phyloP scores from a whole-genome alignment of 2,329 filamentous ascomycete species.

The Aspergillus ustus region DNA sequence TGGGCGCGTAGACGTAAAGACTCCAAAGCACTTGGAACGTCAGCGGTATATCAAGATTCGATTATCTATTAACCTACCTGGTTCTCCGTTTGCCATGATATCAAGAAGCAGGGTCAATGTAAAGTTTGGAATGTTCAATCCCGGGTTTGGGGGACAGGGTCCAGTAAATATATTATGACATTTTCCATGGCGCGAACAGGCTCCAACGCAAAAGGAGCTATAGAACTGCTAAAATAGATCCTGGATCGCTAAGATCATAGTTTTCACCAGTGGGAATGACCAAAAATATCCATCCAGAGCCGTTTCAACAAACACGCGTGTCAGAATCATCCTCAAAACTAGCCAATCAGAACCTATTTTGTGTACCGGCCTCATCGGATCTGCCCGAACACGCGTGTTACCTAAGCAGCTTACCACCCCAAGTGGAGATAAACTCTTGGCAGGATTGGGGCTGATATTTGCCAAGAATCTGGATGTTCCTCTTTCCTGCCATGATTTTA shows the following conservation, averaged over 20 bases:
- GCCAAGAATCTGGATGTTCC: too few species aligned
- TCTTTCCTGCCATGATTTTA: too few species aligned
- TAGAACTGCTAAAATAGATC: not conserved
- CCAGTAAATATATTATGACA: not conserved
- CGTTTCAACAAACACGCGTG: not conserved
- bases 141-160: rapidly evolving
- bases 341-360: not conserved
- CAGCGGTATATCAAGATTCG: not conserved
- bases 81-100: not conserved
- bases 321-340: not conserved
- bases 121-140: too few species aligned
- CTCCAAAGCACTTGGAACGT: not conserved
- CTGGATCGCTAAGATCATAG: not conserved
- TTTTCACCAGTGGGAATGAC: not conserved
- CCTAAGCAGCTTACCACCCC: not conserved
- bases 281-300: not conserved
- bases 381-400: constrained; percentile 17
- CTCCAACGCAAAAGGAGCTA: not conserved
- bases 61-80: not conserved
- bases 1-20: not conserved
- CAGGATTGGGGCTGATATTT: not conserved
- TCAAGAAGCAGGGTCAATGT: too few species aligned
- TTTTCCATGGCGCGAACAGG: not conserved
- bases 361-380: not conserved
- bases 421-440: not conserved